Evolutionary conservation across 2,329 filamentous ascomycete genomes (phyloP), one percentile per base, ranked within the genome.

Genomic region (Penicillium sp.): DNA sequence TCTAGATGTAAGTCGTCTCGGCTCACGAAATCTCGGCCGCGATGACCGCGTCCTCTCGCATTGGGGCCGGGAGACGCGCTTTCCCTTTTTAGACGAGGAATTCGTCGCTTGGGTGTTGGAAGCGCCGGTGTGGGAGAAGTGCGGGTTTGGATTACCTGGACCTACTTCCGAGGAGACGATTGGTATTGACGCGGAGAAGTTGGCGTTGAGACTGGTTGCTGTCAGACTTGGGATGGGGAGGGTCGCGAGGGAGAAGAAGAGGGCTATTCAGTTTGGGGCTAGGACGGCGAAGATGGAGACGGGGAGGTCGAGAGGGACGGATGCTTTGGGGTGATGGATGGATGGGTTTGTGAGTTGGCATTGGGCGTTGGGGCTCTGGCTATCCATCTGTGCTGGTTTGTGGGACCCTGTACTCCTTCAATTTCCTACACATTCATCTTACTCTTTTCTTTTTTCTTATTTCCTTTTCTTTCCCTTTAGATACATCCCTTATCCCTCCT

Each of bases 31-130:
- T 58, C 79, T 99, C 7, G 95, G 93, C 3, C 84, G 93, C 9
- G 93, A 99, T 64, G 95, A 99, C 70, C 82, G 93, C 19, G 87
- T 91, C 14, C 89, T 96, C 69, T 85, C 89, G 2, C 81, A 95
- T 64, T 97, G 91, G 87, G 83, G 88, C 12, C 86, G 85, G 53
- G 93, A 99, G 70, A 87, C 87, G 28, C 81, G 93, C 30, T 96
- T 95, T 64, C 93, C 95, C 0, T 99, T 82, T 63, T 79, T 99
- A 0, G 93, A 97, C 54, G 93, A 99, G 69, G 76, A 81, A 2
- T 79, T 99, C 37, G 84, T 96, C n/a, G 77, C 77, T 22, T 93
- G 90, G 82, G 87, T 88, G 6, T 79, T 97, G 22, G 76, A 75
- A 36, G 75, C 79, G 19, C 87, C 89, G 0, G 85, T 92, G 0